phyloP scores from a whole-genome alignment of 305 asterid genomes.

The Fraxinus xanthoxyloides region DNA sequence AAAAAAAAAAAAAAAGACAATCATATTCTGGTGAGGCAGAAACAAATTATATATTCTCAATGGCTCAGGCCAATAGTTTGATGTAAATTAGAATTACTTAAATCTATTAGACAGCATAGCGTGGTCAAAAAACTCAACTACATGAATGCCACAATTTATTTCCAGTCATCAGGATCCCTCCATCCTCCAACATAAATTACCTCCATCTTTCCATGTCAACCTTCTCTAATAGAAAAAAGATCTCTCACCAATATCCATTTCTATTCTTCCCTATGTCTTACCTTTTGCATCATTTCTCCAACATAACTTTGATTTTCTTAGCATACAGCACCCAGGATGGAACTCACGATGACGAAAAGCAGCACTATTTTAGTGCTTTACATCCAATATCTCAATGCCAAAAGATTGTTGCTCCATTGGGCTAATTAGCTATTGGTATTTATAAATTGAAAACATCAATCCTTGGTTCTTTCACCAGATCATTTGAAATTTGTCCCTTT shows the following conservation, averaged over 20 bases:
- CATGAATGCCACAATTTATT: background rate
- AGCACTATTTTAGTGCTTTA: background rate
- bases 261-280: background rate
- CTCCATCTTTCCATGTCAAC: background rate
- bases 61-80: background rate
- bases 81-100: background rate
- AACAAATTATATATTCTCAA: background rate
- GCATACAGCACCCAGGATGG: background rate
- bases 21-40: background rate
- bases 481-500: background rate
- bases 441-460: background rate
- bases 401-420: slow-evolving; percentile 15
- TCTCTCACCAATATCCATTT: background rate
- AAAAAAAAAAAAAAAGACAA: background rate
- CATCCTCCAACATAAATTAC: background rate
- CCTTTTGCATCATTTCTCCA: background rate
- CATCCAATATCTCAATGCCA: background rate
- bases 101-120: background rate
- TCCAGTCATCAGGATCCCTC: background rate
- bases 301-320: background rate
- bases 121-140: background rate
- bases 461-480: background rate
- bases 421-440: slow-evolving; percentile 16
- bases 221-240: background rate
- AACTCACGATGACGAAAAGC: background rate